phyloP scores from a whole-genome alignment of 225 moss, liverwort and hornwort species.

The Antitrichia curtipendula region DNA sequence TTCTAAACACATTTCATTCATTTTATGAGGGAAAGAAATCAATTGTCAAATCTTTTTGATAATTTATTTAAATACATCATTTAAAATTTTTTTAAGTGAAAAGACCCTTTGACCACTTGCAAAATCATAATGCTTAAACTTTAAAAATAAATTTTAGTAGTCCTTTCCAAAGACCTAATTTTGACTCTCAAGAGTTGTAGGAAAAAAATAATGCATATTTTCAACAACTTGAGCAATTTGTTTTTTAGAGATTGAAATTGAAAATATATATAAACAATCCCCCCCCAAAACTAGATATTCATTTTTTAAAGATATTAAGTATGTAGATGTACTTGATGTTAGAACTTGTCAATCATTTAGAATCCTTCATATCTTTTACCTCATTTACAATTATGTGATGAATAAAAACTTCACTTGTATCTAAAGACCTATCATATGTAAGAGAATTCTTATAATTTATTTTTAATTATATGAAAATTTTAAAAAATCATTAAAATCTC shows the following conservation, averaged over 20 bases:
- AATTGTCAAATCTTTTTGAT: not conserved
- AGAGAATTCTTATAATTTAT: not conserved
- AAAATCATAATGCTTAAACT: not conserved
- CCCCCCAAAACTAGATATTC: rapidly evolving
- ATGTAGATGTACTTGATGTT: not conserved
- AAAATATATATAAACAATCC: not conserved
- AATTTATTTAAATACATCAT: not conserved
- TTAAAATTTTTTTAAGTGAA: not conserved
- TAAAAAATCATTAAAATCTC: not conserved
- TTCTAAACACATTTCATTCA: not conserved
- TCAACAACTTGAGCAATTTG: not conserved
- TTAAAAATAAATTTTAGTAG: not conserved
- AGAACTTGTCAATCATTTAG: too few species aligned
- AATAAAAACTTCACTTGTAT: too few species aligned
- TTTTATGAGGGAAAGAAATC: not conserved
- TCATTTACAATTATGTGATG: too few species aligned
- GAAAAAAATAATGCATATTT: not conserved
- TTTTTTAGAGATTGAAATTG: not conserved
- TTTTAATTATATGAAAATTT: not conserved
- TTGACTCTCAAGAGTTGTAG: not conserved
- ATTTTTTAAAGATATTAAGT: not conserved
- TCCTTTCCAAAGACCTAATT: rapidly evolving
- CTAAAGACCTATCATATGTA: rapidly evolving
- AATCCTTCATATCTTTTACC: not conserved
- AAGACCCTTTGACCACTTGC: not conserved